Evolutionary conservation across 352 stramenopile species (phyloP).

Genomic region (Phytophthora quininea): DNA sequence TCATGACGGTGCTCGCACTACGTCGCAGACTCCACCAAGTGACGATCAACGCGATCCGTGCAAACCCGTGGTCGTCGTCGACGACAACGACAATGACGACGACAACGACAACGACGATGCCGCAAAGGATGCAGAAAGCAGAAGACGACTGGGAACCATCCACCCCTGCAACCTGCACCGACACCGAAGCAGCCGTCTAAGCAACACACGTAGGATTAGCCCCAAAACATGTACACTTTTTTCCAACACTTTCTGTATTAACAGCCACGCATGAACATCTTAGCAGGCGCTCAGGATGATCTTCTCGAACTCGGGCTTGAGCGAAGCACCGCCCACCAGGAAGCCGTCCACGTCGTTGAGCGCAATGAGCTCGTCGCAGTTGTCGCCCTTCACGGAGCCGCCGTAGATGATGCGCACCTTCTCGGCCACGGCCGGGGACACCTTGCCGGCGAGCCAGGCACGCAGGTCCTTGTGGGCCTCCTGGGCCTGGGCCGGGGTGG

Average conservation of each 20-base stretch:
- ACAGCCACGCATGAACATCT: constrained; percentile 3
- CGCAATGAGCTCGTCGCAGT: constrained; percentile 84
- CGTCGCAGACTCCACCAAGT: neutral
- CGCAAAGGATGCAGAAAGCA: neutral
- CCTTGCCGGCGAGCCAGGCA: constrained; percentile 59
- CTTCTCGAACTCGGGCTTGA: constrained; percentile 92
- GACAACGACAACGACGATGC: neutral
- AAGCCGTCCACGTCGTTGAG: constrained; percentile 88
- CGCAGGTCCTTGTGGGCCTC: constrained; percentile 82
- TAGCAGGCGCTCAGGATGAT: constrained; percentile 60
- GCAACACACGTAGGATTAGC: neutral
- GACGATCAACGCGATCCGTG: neutral
- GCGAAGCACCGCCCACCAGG: constrained; percentile 88
- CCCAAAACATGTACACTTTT: neutral
- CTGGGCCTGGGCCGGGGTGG: constrained; percentile 93
- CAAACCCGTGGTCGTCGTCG: neutral
- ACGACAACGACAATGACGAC: neutral
- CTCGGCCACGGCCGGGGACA: constrained; percentile 61
- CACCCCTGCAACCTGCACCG: neutral
- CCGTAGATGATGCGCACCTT: constrained; percentile 87
- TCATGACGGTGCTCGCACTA: neutral
- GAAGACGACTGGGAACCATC: neutral
- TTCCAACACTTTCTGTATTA: neutral
- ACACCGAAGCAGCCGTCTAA: neutral
- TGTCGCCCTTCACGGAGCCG: constrained; percentile 87